These are phyloP conservation scores for Ustilago sp. DNA, from an alignment of 1,284 basidiomycete species.

Conservation along the genomic window DNA sequence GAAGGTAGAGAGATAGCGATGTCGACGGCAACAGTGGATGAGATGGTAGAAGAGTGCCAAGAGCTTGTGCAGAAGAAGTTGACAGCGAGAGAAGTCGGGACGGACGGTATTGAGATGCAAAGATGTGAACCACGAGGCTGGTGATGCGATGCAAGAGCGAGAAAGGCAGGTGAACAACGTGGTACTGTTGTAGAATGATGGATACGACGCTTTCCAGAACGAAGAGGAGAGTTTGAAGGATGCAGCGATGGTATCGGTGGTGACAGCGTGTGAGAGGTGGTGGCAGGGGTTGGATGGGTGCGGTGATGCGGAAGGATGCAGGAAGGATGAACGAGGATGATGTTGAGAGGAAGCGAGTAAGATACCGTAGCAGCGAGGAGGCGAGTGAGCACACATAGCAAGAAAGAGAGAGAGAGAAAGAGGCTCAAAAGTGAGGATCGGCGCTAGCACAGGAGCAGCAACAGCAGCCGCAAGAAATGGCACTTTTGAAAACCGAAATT, in stretches of 20 bases:
- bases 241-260: not conserved
- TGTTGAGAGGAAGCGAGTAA: not conserved
- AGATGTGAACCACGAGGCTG: not conserved
- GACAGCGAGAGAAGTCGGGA: not conserved
- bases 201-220: slow-evolving; percentile 4
- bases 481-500: slow-evolving; percentile 1
- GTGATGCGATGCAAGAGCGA: slow-evolving; percentile 2
- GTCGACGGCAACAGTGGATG: not conserved
- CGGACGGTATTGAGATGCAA: not conserved
- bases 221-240: not conserved
- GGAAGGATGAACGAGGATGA: not conserved
- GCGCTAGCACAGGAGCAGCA: not conserved
- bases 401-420: not conserved
- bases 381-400: not conserved
- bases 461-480: not conserved
- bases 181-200: slow-evolving; percentile 5
- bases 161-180: slow-evolving; percentile 4
- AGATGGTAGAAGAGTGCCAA: not conserved
- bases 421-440: not conserved
- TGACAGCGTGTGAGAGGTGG: not conserved
- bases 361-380: too few relatives aligned
- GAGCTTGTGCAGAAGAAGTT: not conserved
- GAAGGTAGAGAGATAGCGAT: not conserved
- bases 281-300: not conserved
- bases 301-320: slow-evolving; percentile 1